Base-by-base conservation (phyloP, 805 yeast genomes). In the Teunomyces pallodes region DNA sequence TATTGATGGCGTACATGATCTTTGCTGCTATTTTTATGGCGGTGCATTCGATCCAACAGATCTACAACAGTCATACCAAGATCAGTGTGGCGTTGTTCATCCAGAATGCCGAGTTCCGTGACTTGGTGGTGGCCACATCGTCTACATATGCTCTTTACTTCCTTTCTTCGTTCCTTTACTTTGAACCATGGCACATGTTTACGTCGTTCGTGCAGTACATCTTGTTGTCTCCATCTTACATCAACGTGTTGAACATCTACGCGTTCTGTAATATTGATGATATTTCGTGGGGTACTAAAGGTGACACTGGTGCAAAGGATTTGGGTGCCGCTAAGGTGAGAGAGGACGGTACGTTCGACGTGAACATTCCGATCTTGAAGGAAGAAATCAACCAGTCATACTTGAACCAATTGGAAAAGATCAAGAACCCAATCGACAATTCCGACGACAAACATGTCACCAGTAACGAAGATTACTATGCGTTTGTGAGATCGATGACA, bases 261-360 rank as follows among this genome's bases (percentile, higher is more conserved):
- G 86, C 87, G 1, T 83, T 83, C 61, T 83, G 86, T 69, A 83
- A 83, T 64, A 81, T 83, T 69, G 87, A 83, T 60, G 87, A 83
- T 65, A 79, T 83, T 42, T 83, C 87, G 2, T 83, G 87, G 87
- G 87, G 87, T 49, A 83, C 87, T n/a, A 83, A 83, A 62, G 87
- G 87, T 36, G 80, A 82, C 38, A 72, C 75, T n/a, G 79, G 86
- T 3, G 81, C 82, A 4, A 74, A 67, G 31, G 80, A 77, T 35
- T 72, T 82, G 60, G 86, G 86, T 45, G 75, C 67, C 1, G 82
- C 79, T 9, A 79, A 75, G 55, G 75, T 73, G 33, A 69, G 74
- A 46, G 80, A 77, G 46, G 82, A 78, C 54, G 84, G 84, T 56
- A 74, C 77, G 31, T 75, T 77, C 44, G 83, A 80, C 42, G 79